Conservation (phyloP, 768 basidiomycete species). For the Tylopilus cervinicoccineus region DNA sequence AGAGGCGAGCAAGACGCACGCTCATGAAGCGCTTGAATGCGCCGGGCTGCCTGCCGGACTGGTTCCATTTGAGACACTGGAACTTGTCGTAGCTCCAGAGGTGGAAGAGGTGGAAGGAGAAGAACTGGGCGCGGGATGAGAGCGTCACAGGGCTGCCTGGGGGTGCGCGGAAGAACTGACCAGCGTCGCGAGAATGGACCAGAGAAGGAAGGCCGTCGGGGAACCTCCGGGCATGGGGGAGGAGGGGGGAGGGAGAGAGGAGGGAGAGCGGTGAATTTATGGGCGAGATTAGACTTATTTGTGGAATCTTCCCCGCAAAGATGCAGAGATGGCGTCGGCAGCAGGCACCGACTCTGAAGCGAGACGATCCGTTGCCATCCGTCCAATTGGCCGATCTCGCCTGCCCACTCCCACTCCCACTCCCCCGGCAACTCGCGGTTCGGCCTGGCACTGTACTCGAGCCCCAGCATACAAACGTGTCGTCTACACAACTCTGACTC, state of each 20-base stretch:
- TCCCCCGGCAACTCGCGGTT: neutral
- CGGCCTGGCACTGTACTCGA: too few species aligned
- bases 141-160: too few species aligned
- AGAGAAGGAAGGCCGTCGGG: slow-evolving; percentile 69
- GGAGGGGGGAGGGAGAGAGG: neutral
- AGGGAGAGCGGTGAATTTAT: neutral
- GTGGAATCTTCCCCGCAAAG: slow-evolving; percentile 23
- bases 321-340: neutral
- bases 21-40: slow-evolving; percentile 89
- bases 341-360: too few species aligned
- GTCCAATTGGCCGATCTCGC: too few species aligned
- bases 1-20: slow-evolving; percentile 39
- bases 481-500: slow-evolving; percentile 31
- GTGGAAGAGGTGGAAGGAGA: slow-evolving; percentile 62
- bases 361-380: too few species aligned
- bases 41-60: slow-evolving; percentile 72
- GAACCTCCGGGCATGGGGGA: slow-evolving; percentile 67
- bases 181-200: slow-evolving; percentile 65
- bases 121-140: slow-evolving; percentile 45
- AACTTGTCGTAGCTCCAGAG: slow-evolving; percentile 81
- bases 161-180: slow-evolving; percentile 39
- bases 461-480: slow-evolving; percentile 5
- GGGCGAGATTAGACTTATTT: slow-evolving; percentile 11
- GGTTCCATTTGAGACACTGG: slow-evolving; percentile 65
- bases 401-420: too few species aligned